Percentiles rank a stretch among this genome's conserved stretches.
phyloP scores from a whole-genome alignment of 2,329 filamentous ascomycete genomes.

The Leptosphaerulina australis region DNA sequence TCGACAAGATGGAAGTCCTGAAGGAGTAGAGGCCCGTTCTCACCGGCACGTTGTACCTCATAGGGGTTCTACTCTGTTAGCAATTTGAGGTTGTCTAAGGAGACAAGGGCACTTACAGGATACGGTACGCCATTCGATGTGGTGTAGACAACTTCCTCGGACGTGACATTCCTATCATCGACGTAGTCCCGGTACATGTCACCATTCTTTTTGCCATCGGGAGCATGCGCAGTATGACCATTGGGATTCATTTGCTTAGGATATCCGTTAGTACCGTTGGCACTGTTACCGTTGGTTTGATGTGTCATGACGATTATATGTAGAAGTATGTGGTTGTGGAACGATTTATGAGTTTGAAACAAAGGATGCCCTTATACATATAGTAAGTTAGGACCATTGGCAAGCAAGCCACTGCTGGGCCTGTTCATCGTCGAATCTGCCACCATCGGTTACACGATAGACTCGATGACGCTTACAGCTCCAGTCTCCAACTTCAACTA shows the following conservation, averaged over 20 bases:
- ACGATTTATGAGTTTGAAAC: no score
- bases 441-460: conserved; percentile 14
- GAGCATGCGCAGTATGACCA: conserved; percentile 21
- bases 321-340: neutral
- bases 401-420: neutral
- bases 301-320: conserved; percentile 7
- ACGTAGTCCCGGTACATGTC: conserved; percentile 51
- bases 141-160: conserved; percentile 58
- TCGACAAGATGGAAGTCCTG: conserved; percentile 60
- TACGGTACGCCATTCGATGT: conserved; percentile 64
- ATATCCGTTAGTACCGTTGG: conserved; percentile 19
- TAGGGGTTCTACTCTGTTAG: conserved; percentile 55
- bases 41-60: conserved; percentile 61
- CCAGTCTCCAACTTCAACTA: conserved; percentile 1
- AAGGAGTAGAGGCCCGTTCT: conserved; percentile 64
- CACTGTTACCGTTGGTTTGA: conserved; percentile 8
- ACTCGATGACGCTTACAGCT: conserved; percentile 31
- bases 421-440: conserved; percentile 12
- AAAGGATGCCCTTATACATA: conserved; percentile 2
- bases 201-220: conserved; percentile 40
- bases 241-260: conserved; percentile 18
- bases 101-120: conserved; percentile 34
- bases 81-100: neutral
- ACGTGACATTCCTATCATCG: conserved; percentile 53
- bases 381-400: conserved; percentile 2